These are phyloP conservation scores for Durio zibethinus DNA, from an alignment of 345 rosid species.

Conservation along the genomic window DNA sequence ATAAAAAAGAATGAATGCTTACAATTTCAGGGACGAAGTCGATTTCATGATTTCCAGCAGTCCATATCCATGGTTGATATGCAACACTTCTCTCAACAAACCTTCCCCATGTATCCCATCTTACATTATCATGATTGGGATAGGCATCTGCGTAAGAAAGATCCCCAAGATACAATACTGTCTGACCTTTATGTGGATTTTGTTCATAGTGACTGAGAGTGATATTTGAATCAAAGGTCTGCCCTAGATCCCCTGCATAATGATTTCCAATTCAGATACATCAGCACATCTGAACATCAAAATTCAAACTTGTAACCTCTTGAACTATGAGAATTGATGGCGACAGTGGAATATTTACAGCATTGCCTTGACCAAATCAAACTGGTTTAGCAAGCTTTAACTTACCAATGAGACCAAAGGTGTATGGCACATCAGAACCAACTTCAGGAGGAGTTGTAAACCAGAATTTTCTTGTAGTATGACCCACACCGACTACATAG, in stretches of 20 bases:
- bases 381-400: neutral
- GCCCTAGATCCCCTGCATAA: constrained; percentile 90
- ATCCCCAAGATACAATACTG: constrained; percentile 79
- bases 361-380: neutral
- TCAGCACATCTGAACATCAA: neutral
- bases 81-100: constrained; percentile 81
- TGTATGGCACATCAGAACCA: constrained; percentile 69
- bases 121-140: constrained; percentile 56
- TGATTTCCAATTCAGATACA: neutral
- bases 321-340: neutral
- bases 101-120: constrained; percentile 97
- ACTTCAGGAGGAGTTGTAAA: constrained; percentile 63
- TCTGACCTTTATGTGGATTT: constrained; percentile 59
- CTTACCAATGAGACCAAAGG: constrained; percentile 60
- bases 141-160: constrained; percentile 83
- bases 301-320: neutral
- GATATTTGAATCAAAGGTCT: constrained; percentile 75
- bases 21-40: constrained; percentile 59
- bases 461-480: constrained; percentile 52
- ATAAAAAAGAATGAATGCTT: neutral
- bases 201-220: constrained; percentile 76
- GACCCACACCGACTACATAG: constrained; percentile 53
- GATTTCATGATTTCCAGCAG: constrained; percentile 80
- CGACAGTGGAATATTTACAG: neutral
- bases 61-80: constrained; percentile 98